Base-by-base conservation (phyloP, 1,139 yeast genomes). In the Scheffersomyces insectosa region DNA sequence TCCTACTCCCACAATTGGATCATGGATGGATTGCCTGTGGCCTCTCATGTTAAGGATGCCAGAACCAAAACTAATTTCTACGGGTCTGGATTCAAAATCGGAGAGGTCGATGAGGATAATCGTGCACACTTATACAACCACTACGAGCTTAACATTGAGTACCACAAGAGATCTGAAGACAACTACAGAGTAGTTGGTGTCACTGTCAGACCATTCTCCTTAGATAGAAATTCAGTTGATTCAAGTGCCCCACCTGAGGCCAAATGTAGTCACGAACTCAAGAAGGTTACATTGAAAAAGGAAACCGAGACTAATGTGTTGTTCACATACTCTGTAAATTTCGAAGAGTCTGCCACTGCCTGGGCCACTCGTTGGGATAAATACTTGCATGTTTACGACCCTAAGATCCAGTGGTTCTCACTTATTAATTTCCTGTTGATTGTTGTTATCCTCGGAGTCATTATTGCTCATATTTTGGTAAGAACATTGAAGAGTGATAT, bases 311-410 rank as follows among this genome's bases (percentile, higher is more conserved):
- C 69, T 7, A 53, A 55, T 5, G 77, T 73, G 3, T 38, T 54
- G 40, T 74, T 61, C 55, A 68, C 78, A 9, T 74, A 74, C 55
- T 62, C 83, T 3, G 80, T 85, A 16, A 58, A 59, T 10, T 93
- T 93, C 76, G 64, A 69, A 28, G 77, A 78, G 45, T 85, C 95
- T 12, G 71, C 70, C 11, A 88, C 95, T 11, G 82, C 85, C 9
- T 93, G 98, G 99, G 98, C 98, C 28, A 93, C 98, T 1, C 83
- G 99, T 70, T 93, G 99, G 99, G 99, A 93, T 65, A 88, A 89
- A 65, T 93, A 93, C 63, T 77, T 93, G 58, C 96, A 89, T 58
- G 95, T 87, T 31, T 86, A 84, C 61, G 96, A 89, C 62, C 95
- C 97, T 43, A 85, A 86, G 63, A 86, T 93, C 55, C 98, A 93